Evolutionary conservation across 2,329 filamentous ascomycete species (phyloP).

Genomic region (Sphaceloma murrayae): DNA sequence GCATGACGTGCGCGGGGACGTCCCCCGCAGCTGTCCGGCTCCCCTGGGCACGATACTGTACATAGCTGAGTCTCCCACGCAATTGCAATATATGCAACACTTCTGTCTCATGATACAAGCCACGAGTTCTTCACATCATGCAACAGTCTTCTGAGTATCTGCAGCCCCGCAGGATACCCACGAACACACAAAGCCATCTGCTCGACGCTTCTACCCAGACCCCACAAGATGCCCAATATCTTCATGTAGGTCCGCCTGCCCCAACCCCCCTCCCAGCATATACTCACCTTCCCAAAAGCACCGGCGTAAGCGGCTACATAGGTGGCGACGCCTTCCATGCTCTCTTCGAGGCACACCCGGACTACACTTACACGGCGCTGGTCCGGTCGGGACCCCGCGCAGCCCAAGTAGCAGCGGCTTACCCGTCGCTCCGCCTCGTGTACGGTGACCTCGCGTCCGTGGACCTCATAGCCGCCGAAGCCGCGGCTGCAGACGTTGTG

Average conservation of each 20-base stretch:
- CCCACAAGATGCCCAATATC: conserved; percentile 3
- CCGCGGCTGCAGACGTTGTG: conserved; percentile 44
- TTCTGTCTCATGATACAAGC: too few relatives aligned
- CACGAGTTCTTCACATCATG: too few relatives aligned
- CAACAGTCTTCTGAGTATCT: too few relatives aligned
- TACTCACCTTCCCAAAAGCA: not conserved
- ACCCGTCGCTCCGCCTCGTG: conserved; percentile 40
- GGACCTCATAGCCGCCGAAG: conserved; percentile 38
- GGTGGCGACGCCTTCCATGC: conserved; percentile 39
- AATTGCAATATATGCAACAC: too few relatives aligned
- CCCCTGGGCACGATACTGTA: too few relatives aligned
- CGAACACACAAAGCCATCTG: too few relatives aligned
- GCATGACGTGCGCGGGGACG: too few relatives aligned
- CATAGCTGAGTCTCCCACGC: too few relatives aligned
- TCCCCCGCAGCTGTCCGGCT: too few relatives aligned
- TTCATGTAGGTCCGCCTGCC: conserved; percentile 5
- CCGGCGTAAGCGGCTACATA: conserved; percentile 31
- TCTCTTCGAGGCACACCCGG: conserved; percentile 39
- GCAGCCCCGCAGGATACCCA: too few relatives aligned
- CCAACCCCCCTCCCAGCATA: not conserved
- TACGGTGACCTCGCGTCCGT: conserved; percentile 43
- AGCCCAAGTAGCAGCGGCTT: conserved; percentile 22
- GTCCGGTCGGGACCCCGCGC: conserved; percentile 33
- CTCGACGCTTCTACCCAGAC: too few relatives aligned
- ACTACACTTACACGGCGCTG: conserved; percentile 41